Percentiles rank a stretch among this genome's conserved stretches.
These are phyloP conservation scores for Chlorella vulgaris DNA, from an alignment of 139 green algal genomes.

Conservation along the genomic window DNA sequence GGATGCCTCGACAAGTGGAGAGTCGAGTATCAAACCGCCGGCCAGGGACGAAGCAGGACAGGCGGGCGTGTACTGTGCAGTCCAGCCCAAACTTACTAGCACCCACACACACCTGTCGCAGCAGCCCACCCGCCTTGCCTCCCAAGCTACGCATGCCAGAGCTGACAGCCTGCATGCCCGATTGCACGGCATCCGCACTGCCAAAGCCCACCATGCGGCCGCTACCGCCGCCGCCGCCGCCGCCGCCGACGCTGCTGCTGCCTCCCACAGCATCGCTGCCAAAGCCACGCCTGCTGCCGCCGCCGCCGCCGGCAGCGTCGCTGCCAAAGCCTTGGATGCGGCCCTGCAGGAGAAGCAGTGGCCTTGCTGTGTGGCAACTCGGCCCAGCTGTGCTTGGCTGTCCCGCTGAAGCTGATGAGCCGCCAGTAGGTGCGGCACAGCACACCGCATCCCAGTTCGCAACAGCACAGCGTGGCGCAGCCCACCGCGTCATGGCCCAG, in stretches of 20 bases:
- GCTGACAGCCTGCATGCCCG: constrained; percentile 1
- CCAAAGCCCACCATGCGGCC: constrained; percentile 28
- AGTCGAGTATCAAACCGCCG: too few species aligned
- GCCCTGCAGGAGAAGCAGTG: constrained; percentile 38
- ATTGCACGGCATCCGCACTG: constrained; percentile 1
- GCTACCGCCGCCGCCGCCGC: constrained; percentile 2
- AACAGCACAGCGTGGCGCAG: too few species aligned
- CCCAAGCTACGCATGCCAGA: constrained; percentile 20
- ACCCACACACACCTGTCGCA: constrained; percentile 7
- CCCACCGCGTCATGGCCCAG: too few species aligned
- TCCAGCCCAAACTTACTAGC: neutral
- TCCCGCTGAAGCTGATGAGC: too few species aligned
- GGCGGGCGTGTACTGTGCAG: neutral
- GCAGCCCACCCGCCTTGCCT: neutral
- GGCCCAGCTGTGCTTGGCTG: too few species aligned
- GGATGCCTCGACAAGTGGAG: too few species aligned
- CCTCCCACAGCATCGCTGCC: constrained; percentile 51
- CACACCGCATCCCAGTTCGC: too few species aligned
- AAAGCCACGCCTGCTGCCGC: constrained; percentile 59
- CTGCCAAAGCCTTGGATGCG: constrained; percentile 88
- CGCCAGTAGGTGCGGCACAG: too few species aligned
- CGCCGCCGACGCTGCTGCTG: neutral
- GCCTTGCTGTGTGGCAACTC: constrained; percentile 51
- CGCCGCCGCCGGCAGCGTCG: neutral
- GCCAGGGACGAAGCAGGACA: too few species aligned